Base-by-base conservation (phyloP, 2,329 filamentous ascomycete species). In the Aspergillus oerlinghausenensis region DNA sequence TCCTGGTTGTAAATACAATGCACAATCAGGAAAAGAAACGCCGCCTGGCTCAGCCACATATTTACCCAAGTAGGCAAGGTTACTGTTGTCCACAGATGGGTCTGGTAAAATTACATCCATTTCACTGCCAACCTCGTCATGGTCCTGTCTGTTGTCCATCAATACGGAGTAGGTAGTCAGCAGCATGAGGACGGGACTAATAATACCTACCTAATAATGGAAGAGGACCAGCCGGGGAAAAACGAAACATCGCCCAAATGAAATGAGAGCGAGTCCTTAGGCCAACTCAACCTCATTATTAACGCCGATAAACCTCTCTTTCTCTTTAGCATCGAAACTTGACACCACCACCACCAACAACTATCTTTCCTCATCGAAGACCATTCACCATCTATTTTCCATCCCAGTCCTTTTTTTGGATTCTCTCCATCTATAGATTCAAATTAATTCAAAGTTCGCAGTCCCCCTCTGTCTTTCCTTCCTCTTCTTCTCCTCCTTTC, bases 261-360 rank as follows among this genome's bases (percentile, higher is more conserved):
- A 61, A 54, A 50, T 48, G n/a, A 21, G 42, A 19, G 42, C 42
- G 40, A 43, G 40, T 43, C 40, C 40, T 43, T 43, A 21, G 10
- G 10, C 19, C 19, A 52, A 52, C 23, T 45, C 48, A 45, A 53
- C 51, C 49, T 43, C 23, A 53, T 50, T 43, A 50, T 50, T 53
- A 55, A 57, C 57, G 54, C 57, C 59, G 56, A 59, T 62, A 57
- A 60, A 57, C 55, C 55, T 57, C 55, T 52, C 49, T 65, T 67
- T 67, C 68, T 71, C 64, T 65, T 67, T 61, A 62, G 65, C 56
- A 56, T 63, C 59, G 55, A 38, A 47, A 50, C 56, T 63, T 50
- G 55, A 59, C 57, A 40, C 28, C 48, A 43, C 47, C 56, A 49
- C 47, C 50, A 26, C 6, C 25, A 26, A 4, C 40, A 17, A 40